phyloP scores from a whole-genome alignment of 306 rosid species.

The Prunus davidiana region DNA sequence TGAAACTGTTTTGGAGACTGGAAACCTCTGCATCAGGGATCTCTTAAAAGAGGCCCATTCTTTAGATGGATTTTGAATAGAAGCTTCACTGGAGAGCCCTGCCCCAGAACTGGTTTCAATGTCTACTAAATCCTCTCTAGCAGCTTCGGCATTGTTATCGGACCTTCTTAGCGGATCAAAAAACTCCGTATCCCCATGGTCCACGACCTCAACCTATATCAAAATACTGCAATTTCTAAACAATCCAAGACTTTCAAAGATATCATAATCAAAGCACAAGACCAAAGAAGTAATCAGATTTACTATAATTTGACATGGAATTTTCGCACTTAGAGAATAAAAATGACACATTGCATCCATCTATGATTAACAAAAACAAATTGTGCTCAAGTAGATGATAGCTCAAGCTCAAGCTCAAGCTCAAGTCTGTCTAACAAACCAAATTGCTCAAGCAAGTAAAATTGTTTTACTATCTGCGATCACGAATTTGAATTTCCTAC shows the following conservation, averaged over 20 bases:
- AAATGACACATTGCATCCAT: no score
- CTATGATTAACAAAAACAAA: no score
- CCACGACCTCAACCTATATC: slow-evolving; percentile 46
- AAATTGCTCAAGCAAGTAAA: neutral
- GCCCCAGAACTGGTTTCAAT: slow-evolving; percentile 20
- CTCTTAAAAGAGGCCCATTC: slow-evolving; percentile 87
- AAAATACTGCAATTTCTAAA: slow-evolving; percentile 8
- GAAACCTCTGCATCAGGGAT: slow-evolving; percentile 78
- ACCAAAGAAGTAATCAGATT: neutral
- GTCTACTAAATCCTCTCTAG: slow-evolving; percentile 23
- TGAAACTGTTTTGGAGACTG: slow-evolving; percentile 74
- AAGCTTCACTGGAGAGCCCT: slow-evolving; percentile 30
- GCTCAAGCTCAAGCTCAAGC: neutral
- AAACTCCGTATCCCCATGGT: slow-evolving; percentile 41
- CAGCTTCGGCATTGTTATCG: slow-evolving; percentile 31
- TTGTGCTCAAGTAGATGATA: neutral
- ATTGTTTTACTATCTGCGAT: neutral
- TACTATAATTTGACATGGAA: neutral
- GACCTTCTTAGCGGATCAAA: slow-evolving; percentile 77
- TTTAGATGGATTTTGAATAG: slow-evolving; percentile 39
- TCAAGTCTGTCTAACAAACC: no score
- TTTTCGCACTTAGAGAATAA: neutral
- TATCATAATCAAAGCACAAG: neutral
- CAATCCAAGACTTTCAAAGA: neutral
- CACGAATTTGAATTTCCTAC: neutral